Percentiles rank a stretch among this genome's conserved stretches.
These are phyloP conservation scores for Leucoagaricus sp. DNA, from an alignment of 1,284 basidiomycete genomes.

Conservation along the genomic window DNA sequence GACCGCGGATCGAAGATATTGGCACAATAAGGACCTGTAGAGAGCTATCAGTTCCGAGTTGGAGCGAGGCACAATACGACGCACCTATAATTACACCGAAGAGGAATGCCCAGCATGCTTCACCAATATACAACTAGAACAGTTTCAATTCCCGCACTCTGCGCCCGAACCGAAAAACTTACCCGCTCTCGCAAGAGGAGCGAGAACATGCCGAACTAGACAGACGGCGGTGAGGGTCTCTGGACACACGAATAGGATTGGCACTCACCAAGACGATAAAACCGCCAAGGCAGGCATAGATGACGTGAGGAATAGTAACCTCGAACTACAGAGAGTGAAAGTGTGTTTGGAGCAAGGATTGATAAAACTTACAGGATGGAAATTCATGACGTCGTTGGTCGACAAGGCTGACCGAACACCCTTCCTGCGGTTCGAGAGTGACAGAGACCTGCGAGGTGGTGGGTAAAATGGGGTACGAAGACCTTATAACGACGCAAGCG, in stretches of 20 bases:
- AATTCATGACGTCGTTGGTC: slow-evolving; percentile 14
- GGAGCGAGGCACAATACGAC: slow-evolving; percentile 20
- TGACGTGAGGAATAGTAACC: slow-evolving; percentile 69
- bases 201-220: slow-evolving; percentile 92
- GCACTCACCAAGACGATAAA: slow-evolving; percentile 73
- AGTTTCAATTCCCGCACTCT: neutral
- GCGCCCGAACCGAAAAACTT: slow-evolving; percentile 18
- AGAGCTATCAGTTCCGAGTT: neutral
- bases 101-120: slow-evolving; percentile 94
- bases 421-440: neutral
- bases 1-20: slow-evolving; percentile 84
- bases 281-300: slow-evolving; percentile 83
- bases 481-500: slow-evolving; percentile 5
- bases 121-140: slow-evolving; percentile 85
- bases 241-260: neutral
- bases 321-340: slow-evolving; percentile 53
- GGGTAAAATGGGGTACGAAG: neutral
- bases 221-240: neutral
- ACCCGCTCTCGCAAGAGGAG: slow-evolving; percentile 90
- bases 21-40: slow-evolving; percentile 80
- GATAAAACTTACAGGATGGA: slow-evolving; percentile 11
- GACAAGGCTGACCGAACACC: slow-evolving; percentile 9
- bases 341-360: neutral
- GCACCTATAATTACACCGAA: slow-evolving; percentile 91
- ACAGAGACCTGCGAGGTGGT: neutral